phyloP scores from a whole-genome alignment of 306 rosid genomes.

The Abrus pulchellus region DNA sequence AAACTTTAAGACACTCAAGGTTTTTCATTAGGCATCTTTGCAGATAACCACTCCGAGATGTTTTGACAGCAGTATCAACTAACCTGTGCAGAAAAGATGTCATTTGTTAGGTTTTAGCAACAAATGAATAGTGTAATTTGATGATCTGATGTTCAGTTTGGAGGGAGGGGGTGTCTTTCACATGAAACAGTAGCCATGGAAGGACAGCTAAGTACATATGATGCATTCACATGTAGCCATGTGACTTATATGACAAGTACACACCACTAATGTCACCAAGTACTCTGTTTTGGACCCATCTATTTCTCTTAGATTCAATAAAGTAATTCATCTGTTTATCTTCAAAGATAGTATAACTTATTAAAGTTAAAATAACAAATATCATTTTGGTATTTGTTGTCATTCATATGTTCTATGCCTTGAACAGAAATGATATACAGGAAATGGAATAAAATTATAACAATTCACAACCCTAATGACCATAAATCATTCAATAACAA shows the following conservation, averaged over 20 bases:
- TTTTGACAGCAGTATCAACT: constrained; percentile 98
- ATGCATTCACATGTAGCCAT: not conserved
- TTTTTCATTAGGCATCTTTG: constrained; percentile 96
- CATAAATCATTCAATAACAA: constrained; percentile 22
- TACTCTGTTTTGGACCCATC: too few species aligned
- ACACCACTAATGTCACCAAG: not conserved
- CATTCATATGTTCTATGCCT: constrained; percentile 4
- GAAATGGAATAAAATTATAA: constrained; percentile 21
- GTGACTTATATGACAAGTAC: constrained; percentile 1
- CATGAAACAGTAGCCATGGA: not conserved
- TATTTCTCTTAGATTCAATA: too few species aligned
- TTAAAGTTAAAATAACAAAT: not conserved
- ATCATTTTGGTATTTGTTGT: not conserved
- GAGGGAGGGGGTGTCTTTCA: too few species aligned
- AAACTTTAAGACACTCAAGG: constrained; percentile 84
- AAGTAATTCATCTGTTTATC: not conserved
- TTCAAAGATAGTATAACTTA: not conserved
- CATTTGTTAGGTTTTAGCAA: constrained; percentile 35
- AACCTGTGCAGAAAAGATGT: constrained; percentile 61
- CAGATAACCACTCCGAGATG: constrained; percentile 97
- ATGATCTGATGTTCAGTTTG: too few species aligned
- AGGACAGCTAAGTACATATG: not conserved
- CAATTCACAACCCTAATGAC: not conserved
- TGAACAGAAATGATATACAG: not conserved
- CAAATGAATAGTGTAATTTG: constrained; percentile 21